Percentiles rank a stretch among this genome's conserved stretches.
phyloP scores from a whole-genome alignment of 2,329 filamentous ascomycete species.

The Sporothrix brunneoviolacea region DNA sequence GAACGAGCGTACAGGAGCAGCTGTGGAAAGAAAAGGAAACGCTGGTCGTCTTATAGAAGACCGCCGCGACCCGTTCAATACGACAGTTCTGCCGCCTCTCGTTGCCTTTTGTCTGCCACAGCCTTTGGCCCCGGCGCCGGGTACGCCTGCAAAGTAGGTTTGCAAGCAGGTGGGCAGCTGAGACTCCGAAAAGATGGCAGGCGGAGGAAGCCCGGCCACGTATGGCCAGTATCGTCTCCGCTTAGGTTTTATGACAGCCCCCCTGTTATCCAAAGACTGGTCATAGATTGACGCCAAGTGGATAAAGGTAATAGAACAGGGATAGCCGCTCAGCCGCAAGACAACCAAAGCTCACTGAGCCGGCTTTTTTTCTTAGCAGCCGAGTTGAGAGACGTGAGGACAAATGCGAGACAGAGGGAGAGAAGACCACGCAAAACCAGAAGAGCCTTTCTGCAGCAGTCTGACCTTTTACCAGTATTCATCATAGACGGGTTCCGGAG shows the following conservation, averaged over 20 bases:
- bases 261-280: slow-evolving; percentile 8
- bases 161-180: slow-evolving; percentile 3
- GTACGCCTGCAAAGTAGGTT: slow-evolving; percentile 33
- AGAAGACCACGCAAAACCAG: slow-evolving; percentile 27
- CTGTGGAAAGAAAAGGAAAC: no score
- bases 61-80: neutral
- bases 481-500: slow-evolving; percentile 32
- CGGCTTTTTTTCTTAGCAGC: neutral
- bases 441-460: slow-evolving; percentile 29
- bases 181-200: slow-evolving; percentile 16
- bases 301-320: neutral
- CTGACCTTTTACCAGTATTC: slow-evolving; percentile 44
- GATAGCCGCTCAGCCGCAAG: neutral
- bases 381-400: slow-evolving; percentile 5
- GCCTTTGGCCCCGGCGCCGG: slow-evolving; percentile 58
- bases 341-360: neutral
- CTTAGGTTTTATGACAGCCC: slow-evolving; percentile 7
- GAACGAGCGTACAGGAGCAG: no score
- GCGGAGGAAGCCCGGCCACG: neutral
- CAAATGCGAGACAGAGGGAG: slow-evolving; percentile 3
- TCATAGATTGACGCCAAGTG: slow-evolving; percentile 6
- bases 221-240: neutral
- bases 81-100: neutral
- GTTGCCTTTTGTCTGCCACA: slow-evolving; percentile 41
- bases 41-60: no score